Evolutionary conservation across 2,329 filamentous ascomycete genomes (phyloP), one percentile per base, ranked within the genome.

Genomic region (Aspergillus thermomutatus): DNA sequence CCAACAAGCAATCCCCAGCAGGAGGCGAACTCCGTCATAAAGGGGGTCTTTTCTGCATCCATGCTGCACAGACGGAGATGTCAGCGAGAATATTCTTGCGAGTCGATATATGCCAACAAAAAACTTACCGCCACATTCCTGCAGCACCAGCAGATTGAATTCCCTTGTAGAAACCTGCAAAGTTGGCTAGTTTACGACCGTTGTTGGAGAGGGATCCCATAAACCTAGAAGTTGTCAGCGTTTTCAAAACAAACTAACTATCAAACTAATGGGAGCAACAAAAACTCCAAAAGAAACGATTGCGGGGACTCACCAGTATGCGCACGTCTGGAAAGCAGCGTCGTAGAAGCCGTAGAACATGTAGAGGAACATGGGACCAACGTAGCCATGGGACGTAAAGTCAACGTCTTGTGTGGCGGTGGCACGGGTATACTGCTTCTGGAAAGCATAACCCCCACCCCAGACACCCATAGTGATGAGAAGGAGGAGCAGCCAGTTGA

Each of bases 131-230:
- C 77, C 73, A 79, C 58, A 75, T 77, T 54, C 75, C 83, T 57
- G 89, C 91, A 3, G 87, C 87, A 65, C 91, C 91, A 19, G 90
- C 90, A n/a, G 90, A 93, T 74, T 96, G 91, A 62, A 96, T 89
- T 51, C 88, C 88, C 79, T 94, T 94, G 83, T 94, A 94, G 80
- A 90, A 92, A 60, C 90, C 92, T 45, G 91, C 89, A 69, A 93
- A 89, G 80, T 97, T 96, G 77, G 93, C 92, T 27, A 93, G 84
- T 74, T 92, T 93, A 73, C 92, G 91, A 59, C 90, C 86, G 61
- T 93, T 96, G 83, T 97, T 97, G 70, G 90, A 92, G 46, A 97
- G 82, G 7, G 92, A 85, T 51, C 93, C 93, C 89, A 97, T 96
- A 79, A 89, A 92, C 87, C 87, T 89, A 51, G 25, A 43, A 2